Percentiles rank a stretch among this genome's conserved stretches.
Evolutionary conservation across 345 rosid genomes (phyloP).

Genomic region (rapeseed (Brassica napus)): DNA sequence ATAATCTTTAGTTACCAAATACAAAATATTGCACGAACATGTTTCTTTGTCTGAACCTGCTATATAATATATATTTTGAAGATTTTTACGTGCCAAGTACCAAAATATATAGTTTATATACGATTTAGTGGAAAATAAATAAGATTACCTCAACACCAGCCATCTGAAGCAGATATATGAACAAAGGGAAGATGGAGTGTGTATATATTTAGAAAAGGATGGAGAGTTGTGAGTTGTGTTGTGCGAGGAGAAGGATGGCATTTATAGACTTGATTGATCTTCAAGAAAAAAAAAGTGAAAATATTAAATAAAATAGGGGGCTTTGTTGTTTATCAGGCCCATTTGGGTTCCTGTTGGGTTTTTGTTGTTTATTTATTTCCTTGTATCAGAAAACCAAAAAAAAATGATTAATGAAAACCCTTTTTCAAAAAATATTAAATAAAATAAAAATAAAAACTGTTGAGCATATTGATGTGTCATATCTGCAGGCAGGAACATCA

Average conservation of each 20-base stretch:
- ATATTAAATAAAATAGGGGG: too few species aligned
- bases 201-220: not conserved
- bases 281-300: not conserved
- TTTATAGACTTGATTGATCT: slow-evolving; percentile 28
- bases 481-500: slow-evolving; percentile 19
- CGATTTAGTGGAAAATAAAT: not conserved
- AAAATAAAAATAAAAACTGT: not conserved
- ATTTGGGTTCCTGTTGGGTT: too few species aligned
- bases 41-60: not conserved
- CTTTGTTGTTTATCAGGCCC: too few species aligned
- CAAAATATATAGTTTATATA: not conserved
- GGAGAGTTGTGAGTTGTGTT: slow-evolving; percentile 28
- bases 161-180: slow-evolving; percentile 37
- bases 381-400: too few species aligned
- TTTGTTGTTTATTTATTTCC: too few species aligned
- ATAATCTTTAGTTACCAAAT: not conserved
- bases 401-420: too few species aligned
- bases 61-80: not conserved
- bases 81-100: not conserved
- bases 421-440: not conserved
- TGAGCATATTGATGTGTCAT: slow-evolving; percentile 24
- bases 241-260: slow-evolving; percentile 36
- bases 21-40: not conserved
- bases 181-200: not conserved
- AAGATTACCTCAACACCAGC: slow-evolving; percentile 70